Evolutionary conservation across 2,329 filamentous ascomycete species (phyloP), one percentile per base, ranked within the genome.

Genomic region (Fusarium sublunatum): DNA sequence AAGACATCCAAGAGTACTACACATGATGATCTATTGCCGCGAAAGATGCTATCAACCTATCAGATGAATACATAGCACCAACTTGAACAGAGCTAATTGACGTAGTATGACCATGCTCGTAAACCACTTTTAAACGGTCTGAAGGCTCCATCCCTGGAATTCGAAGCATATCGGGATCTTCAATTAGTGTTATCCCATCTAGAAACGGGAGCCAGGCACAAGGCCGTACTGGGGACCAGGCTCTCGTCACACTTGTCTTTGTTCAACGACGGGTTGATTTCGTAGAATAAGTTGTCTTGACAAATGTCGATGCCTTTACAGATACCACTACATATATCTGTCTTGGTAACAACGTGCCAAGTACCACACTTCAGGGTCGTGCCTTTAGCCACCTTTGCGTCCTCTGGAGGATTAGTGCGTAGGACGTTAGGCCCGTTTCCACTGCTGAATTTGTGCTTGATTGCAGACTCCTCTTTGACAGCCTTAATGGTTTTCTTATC

Each of bases 201-300:
- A 6, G 53, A 50, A 12, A 50, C 50, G 26, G 53, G 53, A 28
- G 35, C 40, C 28, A 56, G 40, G 29, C 53, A 56, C 53, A 56
- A 56, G 11, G 53, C 53, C 34, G 6, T n/a, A n/a, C 46, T 45
- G 8, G 53, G 53, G 41, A 51, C n/a, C 41, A 56, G 46, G n/a
- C 46, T 56, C 40, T 11, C 22, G 13, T 46, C 39, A 29, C 53
- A 56, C 5, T 40, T 9, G 11, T 13, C 41, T 31, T 9, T 48
- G 41, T 31, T 26, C 40, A 60, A 26, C 12, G 52, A 56, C 15
- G 57, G 57, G 38, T 60, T 60, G 13, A 48, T 12, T 13, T 38
- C 22, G 4, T 40, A 36, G 15, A 60, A 39, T 19, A 50, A 12
- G 25, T 35, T 12, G 29, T 22, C 25, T 10, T 29, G 12, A 22